These are phyloP conservation scores for Flaveria trinervia DNA, from an alignment of 129 eudicot species.

Conservation along the genomic window DNA sequence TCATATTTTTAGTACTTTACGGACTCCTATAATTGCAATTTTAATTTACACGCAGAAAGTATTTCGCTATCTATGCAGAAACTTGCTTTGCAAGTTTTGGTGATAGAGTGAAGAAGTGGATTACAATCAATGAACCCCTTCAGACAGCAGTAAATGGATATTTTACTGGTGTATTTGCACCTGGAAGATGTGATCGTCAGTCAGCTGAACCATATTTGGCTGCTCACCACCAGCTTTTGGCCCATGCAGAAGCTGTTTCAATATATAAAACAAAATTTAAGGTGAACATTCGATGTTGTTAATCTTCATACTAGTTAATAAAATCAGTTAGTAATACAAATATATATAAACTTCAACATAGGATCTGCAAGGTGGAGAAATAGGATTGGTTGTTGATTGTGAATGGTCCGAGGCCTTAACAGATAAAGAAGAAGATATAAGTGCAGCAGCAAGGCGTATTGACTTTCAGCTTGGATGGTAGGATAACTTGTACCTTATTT, in stretches of 20 bases:
- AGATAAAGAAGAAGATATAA: slow-evolving; percentile 57
- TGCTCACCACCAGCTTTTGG: slow-evolving; percentile 80
- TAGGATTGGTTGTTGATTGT: slow-evolving; percentile 76
- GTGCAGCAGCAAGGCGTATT: slow-evolving; percentile 70
- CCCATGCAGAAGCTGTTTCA: slow-evolving; percentile 84
- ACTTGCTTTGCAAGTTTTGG: slow-evolving; percentile 76
- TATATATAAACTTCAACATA: slow-evolving; percentile 6
- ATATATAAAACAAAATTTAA: slow-evolving; percentile 59
- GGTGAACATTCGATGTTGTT: slow-evolving; percentile 37
- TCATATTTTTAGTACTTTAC: not conserved
- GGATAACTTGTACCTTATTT: slow-evolving; percentile 14
- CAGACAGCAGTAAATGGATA: slow-evolving; percentile 78
- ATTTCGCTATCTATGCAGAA: slow-evolving; percentile 76
- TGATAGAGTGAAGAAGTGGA: slow-evolving; percentile 81
- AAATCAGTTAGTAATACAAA: slow-evolving; percentile 1
- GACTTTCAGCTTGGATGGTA: slow-evolving; percentile 91
- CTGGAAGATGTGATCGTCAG: slow-evolving; percentile 59
- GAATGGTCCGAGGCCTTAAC: slow-evolving; percentile 83
- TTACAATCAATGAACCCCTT: slow-evolving; percentile 82
- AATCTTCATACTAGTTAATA: not conserved
- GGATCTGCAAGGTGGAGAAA: slow-evolving; percentile 72
- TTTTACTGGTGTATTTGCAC: slow-evolving; percentile 64
- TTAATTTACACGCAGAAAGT: slow-evolving; percentile 48
- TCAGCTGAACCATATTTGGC: slow-evolving; percentile 68
- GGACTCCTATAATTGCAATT: not conserved